A percentile compares a stretch with the other conserved stretches of the same genome.
Conservation (phyloP, 2,329 filamentous ascomycete genomes). For the Dactylella cylindrospora region DNA sequence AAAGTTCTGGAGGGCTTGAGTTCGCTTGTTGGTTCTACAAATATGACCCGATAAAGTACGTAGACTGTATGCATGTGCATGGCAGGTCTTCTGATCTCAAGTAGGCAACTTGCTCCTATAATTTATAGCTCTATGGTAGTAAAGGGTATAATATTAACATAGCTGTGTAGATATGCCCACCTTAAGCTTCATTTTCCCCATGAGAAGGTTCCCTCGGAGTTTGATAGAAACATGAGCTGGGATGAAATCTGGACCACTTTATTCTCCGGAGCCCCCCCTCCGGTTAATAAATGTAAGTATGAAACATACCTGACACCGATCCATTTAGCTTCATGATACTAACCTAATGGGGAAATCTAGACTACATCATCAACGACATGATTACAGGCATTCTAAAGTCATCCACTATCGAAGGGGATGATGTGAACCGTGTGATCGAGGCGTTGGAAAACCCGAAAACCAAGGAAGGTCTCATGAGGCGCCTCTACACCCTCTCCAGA, state of each 20-base stretch:
- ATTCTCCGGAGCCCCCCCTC: constrained; percentile 19
- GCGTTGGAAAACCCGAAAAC: constrained; percentile 8
- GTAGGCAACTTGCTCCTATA: constrained; percentile 10
- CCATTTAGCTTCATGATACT: not conserved
- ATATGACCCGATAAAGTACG: constrained; percentile 36
- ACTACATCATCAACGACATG: constrained; percentile 39
- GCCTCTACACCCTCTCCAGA: constrained; percentile 14
- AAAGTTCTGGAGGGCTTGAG: constrained; percentile 7
- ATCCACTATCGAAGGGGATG: constrained; percentile 14
- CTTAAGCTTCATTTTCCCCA: constrained; percentile 29
- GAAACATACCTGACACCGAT: not conserved
- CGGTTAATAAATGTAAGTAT: constrained; percentile 32
- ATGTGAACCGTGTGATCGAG: constrained; percentile 32
- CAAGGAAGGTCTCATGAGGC: constrained; percentile 12
- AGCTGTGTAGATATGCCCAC: constrained; percentile 21
- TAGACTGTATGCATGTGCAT: constrained; percentile 34
- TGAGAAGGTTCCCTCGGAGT: constrained; percentile 12
- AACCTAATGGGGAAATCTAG: constrained; percentile 1
- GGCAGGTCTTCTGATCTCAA: constrained; percentile 39
- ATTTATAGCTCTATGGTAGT: not conserved
- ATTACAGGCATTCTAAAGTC: constrained; percentile 35
- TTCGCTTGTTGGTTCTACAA: constrained; percentile 42
- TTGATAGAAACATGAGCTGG: constrained; percentile 41
- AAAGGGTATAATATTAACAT: not conserved
- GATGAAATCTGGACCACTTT: constrained; percentile 37